These are phyloP conservation scores for Podospora anserina DNA, from an alignment of 495 filamentous ascomycete species.

Conservation along the genomic window DNA sequence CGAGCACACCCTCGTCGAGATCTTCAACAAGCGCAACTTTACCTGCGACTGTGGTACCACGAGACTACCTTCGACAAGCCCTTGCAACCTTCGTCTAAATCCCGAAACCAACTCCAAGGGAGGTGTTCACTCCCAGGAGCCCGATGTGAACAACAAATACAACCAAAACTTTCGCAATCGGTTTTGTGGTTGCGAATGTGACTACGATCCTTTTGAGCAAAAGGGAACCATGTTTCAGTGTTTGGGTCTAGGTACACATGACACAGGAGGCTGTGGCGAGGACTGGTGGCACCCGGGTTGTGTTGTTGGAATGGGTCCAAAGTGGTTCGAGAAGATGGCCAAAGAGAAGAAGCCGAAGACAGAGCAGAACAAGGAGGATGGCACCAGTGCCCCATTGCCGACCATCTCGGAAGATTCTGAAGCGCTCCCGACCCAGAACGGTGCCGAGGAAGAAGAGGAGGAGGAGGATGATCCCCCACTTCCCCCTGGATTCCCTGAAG, in stretches of 20 bases:
- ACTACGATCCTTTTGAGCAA: constrained; percentile 81
- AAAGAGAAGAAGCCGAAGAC: constrained; percentile 38
- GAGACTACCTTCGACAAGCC: constrained; percentile 62
- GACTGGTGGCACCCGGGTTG: constrained; percentile 99
- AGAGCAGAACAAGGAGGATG: constrained; percentile 18
- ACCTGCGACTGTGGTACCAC: constrained; percentile 96
- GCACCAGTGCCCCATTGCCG: constrained; percentile 27
- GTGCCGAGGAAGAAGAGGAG: constrained; percentile 31
- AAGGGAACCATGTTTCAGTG: constrained; percentile 99
- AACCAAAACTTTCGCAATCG: constrained; percentile 91
- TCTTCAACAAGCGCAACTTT: constrained; percentile 93
- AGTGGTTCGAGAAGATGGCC: constrained; percentile 55
- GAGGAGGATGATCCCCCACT: constrained; percentile 54
- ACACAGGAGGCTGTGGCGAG: constrained; percentile 88
- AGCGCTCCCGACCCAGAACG: constrained; percentile 24
- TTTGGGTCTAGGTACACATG: constrained; percentile 73
- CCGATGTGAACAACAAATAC: constrained; percentile 75
- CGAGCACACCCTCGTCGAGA: constrained; percentile 90
- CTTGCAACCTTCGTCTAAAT: constrained; percentile 76
- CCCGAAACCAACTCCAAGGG: constrained; percentile 69
- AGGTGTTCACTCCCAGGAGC: constrained; percentile 67
- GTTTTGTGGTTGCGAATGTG: constrained; percentile 85
- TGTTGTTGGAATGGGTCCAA: constrained; percentile 69
- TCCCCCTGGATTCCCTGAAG: constrained; percentile 80
- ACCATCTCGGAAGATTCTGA: constrained; percentile 41